phyloP scores from a whole-genome alignment of 805 yeast species.

The Starmerella powellii region DNA sequence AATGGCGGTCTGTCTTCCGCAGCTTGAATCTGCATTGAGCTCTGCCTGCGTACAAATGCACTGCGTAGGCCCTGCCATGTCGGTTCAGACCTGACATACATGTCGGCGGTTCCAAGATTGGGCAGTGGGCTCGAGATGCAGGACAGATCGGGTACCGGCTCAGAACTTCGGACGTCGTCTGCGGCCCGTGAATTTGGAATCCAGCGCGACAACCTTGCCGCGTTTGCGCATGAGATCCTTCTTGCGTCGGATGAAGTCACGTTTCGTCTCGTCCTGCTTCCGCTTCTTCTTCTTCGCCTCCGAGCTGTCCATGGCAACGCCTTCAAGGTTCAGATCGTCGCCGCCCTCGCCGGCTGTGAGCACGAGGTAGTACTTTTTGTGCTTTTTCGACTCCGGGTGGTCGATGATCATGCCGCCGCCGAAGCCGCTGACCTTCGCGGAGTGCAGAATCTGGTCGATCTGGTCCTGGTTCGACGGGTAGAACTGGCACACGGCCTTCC shows the following conservation, averaged over 20 bases:
- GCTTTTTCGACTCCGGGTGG: slow-evolving; percentile 83
- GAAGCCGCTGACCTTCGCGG: slow-evolving; percentile 91
- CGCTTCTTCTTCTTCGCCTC: slow-evolving; percentile 29
- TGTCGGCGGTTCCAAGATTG: too few relatives aligned
- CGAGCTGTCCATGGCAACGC: slow-evolving; percentile 60
- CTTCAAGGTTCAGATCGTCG: slow-evolving; percentile 59
- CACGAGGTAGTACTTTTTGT: slow-evolving; percentile 82
- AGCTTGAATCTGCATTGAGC: too few relatives aligned
- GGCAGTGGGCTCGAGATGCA: too few relatives aligned
- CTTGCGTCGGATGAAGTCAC: slow-evolving; percentile 77
- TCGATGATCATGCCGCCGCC: slow-evolving; percentile 92
- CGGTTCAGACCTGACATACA: too few relatives aligned
- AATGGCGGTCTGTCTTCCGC: too few relatives aligned
- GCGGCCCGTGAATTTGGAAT: slow-evolving; percentile 86
- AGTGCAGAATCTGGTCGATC: slow-evolving; percentile 57
- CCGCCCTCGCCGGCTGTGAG: slow-evolving; percentile 76
- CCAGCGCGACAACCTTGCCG: slow-evolving; percentile 77
- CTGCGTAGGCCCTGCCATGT: too few relatives aligned
- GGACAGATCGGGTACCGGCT: too few relatives aligned
- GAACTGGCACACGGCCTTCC: slow-evolving; percentile 94
- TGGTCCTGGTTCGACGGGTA: slow-evolving; percentile 88
- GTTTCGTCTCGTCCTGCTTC: slow-evolving; percentile 56
- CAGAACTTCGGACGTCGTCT: slow-evolving; percentile 56
- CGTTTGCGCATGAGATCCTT: slow-evolving; percentile 85
- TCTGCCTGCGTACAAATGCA: too few relatives aligned